Evolutionary conservation across 2,329 filamentous ascomycete genomes (phyloP), one percentile per base, ranked within the genome.

Genomic region (Ceratocystis smalleyi): DNA sequence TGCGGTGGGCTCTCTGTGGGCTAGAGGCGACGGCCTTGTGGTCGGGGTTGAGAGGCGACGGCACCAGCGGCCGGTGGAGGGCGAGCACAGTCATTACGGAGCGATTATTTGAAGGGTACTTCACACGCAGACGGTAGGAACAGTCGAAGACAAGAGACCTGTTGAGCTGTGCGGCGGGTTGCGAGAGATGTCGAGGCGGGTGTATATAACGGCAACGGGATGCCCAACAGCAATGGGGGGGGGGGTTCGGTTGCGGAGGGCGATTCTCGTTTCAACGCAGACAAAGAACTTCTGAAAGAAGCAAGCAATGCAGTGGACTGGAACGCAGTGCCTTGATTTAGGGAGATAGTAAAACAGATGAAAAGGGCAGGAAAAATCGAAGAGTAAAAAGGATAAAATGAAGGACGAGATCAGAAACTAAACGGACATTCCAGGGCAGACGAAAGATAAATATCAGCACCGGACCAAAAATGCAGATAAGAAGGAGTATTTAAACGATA

Each of bases 1-100:
- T 60, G 47, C 65, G 65, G 43, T 59, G 59, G 22, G 43, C 43
- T 57, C 63, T 66, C 27, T 22, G 62, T n/a, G 62, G 47, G 22
- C 51, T 30, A 24, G 49, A 40, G 32, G 43, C 8, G 15, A 43
- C 40, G 35, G 35, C 30, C 54, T 61, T 64, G 65, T 59, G 62
- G 19, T 62, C 32, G 3, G 65, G 65, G 60, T 67, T 67, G n/a
- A 67, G 60, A 22, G 65, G 65, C n/a, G 65, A 67, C 6, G 65
- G 54, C 49, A 67, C 60, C 8, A 62, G 40, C 19, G 65, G 65
- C 47, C 65, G 57, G 59, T 66, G 59, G 22, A 66, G 62, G 30
- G 43, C 40, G 62, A 64, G 17, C 62, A 61, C 43, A 24, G 60
- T 24, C 49, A 60, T 66, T 47, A 57, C 43, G 32, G 8, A 15